These are phyloP conservation scores for Ascochyta koolunga DNA, from an alignment of 2,329 filamentous ascomycete species.

Conservation along the genomic window DNA sequence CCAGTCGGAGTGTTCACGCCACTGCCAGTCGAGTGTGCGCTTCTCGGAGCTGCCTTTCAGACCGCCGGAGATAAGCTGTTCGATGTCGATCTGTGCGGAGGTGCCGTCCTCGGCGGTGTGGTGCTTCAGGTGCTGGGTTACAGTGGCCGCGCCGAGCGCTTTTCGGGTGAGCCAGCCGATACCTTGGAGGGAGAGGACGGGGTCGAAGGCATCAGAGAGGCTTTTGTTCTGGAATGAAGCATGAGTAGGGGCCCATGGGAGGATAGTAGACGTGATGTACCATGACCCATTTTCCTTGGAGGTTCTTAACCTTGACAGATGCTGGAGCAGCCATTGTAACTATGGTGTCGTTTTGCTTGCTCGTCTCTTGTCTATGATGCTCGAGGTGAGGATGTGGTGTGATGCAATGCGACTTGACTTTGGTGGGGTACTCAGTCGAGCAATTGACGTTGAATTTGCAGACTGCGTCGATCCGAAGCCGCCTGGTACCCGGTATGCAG, in stretches of 20 bases:
- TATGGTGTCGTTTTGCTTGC: neutral
- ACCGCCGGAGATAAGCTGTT: conserved; percentile 73
- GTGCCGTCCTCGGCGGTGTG: conserved; percentile 27
- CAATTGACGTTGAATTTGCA: neutral
- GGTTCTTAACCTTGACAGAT: conserved; percentile 40
- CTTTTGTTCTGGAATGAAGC: conserved; percentile 69
- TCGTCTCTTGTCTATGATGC: neutral
- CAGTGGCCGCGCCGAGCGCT: conserved; percentile 69
- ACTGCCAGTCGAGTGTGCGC: conserved; percentile 63
- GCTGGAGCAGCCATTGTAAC: conserved; percentile 47
- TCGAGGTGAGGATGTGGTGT: neutral
- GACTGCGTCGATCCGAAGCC: neutral
- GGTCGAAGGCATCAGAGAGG: conserved; percentile 71
- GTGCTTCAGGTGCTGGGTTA: conserved; percentile 66
- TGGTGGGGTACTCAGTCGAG: neutral
- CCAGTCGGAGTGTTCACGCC: conserved; percentile 74
- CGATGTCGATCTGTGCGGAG: conserved; percentile 69
- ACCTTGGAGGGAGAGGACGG: conserved; percentile 67
- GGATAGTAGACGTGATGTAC: conserved; percentile 28
- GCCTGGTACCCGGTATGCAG: neutral
- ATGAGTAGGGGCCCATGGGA: neutral
- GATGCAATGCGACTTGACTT: conserved; percentile 3
- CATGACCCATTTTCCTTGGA: conserved; percentile 49
- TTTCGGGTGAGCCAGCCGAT: conserved; percentile 72
- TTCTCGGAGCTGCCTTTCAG: conserved; percentile 69